phyloP scores from a whole-genome alignment of 176 grass and related monocot genomes.

The Avena eriantha region DNA sequence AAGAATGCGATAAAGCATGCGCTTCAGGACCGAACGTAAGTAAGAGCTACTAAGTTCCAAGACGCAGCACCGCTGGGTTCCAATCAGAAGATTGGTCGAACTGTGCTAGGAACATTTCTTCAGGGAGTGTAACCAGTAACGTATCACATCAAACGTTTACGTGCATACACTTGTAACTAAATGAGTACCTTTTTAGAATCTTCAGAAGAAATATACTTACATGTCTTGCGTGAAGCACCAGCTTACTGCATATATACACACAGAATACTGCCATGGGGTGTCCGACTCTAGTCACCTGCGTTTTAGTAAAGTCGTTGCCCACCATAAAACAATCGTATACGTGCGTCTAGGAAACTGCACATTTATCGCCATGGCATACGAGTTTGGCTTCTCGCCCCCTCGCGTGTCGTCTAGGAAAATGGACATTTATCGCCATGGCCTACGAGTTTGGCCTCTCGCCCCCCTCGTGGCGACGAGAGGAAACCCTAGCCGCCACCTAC shows the following conservation, averaged over 20 bases:
- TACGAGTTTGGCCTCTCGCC: too few species aligned
- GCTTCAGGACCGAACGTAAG: neutral
- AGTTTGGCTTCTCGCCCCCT: too few species aligned
- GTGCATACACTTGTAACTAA: slow-evolving; percentile 5
- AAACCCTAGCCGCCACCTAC: too few species aligned
- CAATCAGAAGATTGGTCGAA: neutral
- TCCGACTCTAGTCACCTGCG: too few species aligned
- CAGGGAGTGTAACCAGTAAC: neutral
- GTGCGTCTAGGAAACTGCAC: too few species aligned
- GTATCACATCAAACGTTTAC: slow-evolving; percentile 26
- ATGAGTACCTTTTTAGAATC: neutral
- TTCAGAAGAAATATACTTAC: neutral
- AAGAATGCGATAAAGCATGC: neutral
- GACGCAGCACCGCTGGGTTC: neutral
- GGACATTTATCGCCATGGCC: too few species aligned
- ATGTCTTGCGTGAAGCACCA: neutral
- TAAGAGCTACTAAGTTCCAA: neutral
- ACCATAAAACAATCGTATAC: too few species aligned
- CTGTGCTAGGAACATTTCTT: slow-evolving; percentile 17
- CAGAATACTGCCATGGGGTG: neutral
- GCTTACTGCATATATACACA: neutral
- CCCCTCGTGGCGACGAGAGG: too few species aligned
- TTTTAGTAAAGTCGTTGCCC: too few species aligned
- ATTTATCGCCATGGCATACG: too few species aligned
- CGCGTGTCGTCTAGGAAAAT: too few species aligned